Evolutionary conservation across 163 green algal species (phyloP).

Genomic region (Scenedesmus sp.): DNA sequence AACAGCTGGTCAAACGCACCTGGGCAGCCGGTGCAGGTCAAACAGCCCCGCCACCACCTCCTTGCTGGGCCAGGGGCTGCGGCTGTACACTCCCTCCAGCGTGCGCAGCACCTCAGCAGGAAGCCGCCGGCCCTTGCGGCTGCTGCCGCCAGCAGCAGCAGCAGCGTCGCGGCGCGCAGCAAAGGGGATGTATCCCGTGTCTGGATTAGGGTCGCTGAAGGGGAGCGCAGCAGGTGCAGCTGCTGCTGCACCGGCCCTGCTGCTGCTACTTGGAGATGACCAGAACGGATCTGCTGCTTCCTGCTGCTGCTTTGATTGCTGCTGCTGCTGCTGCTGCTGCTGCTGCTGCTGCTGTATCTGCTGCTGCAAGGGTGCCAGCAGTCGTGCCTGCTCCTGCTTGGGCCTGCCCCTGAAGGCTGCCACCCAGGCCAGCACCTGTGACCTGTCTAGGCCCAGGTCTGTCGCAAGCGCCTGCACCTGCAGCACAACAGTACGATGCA

Average conservation of each 20-base stretch:
- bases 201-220: conserved; percentile 4
- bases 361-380: background rate
- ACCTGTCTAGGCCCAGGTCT: conserved; percentile 25
- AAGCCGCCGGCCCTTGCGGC: conserved; percentile 42
- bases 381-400: conserved; percentile 12
- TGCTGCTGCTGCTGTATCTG: conserved; percentile 26
- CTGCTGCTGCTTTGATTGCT: background rate
- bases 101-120: conserved; percentile 63
- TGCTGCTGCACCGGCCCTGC: background rate
- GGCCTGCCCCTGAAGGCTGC: conserved; percentile 15
- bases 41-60: conserved; percentile 58
- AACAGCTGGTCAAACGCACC: background rate
- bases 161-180: background rate
- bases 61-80: conserved; percentile 62
- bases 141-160: background rate
- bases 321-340: background rate
- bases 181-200: conserved; percentile 43
- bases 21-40: conserved; percentile 40
- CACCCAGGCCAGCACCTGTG: conserved; percentile 37
- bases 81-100: conserved; percentile 65
- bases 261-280: background rate
- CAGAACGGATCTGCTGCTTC: background rate
- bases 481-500: too few relatives aligned
- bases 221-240: background rate
- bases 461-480: conserved; percentile 1